Conservation (phyloP, 805 yeast genomes). For the Torulaspora franciscae region DNA sequence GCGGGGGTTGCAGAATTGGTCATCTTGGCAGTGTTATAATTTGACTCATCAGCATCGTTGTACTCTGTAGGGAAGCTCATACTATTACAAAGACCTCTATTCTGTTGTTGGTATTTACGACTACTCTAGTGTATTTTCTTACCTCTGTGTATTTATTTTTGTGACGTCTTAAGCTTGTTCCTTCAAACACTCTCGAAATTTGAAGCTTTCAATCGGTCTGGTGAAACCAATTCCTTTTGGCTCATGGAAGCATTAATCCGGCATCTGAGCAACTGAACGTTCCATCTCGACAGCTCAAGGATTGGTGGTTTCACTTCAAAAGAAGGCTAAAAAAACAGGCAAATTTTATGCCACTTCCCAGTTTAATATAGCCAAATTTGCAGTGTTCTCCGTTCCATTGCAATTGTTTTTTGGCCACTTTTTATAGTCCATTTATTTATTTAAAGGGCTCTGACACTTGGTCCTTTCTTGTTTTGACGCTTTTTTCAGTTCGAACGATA, state of each 20-base stretch:
- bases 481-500: not conserved
- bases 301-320: too few species aligned
- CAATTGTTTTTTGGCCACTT: not conserved
- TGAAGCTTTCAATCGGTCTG: too few species aligned
- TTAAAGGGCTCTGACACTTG: slow-evolving; percentile 4
- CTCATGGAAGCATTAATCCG: too few species aligned
- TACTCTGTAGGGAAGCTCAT: not conserved
- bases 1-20: not conserved
- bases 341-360: not conserved
- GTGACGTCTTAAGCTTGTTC: not conserved
- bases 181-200: too few species aligned
- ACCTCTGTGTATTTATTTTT: not conserved
- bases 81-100: too few species aligned
- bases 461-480: slow-evolving; percentile 5
- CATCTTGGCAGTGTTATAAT: slow-evolving; percentile 1
- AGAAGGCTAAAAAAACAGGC: too few species aligned
- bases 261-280: too few species aligned
- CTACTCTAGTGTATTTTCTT: not conserved
- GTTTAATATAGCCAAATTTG: not conserved
- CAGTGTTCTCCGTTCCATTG: too few species aligned
- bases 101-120: not conserved
- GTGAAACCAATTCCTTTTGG: too few species aligned
- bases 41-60: not conserved
- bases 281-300: too few species aligned
- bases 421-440: not conserved